Base-by-base conservation (phyloP, 371 early-diverging fungal genomes). In the Syncephalis plumigaleata region DNA sequence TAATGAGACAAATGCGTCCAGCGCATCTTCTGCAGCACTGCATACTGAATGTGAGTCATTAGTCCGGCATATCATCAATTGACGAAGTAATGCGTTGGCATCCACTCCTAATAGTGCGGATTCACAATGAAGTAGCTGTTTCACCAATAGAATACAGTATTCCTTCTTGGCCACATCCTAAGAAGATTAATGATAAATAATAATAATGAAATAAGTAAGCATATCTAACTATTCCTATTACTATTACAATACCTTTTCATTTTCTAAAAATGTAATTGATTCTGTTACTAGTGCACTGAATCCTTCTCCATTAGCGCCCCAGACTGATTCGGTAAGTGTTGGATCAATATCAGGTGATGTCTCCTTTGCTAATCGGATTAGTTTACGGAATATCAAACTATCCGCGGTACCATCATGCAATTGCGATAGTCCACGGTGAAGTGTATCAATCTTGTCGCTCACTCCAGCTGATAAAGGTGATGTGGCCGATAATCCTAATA, bases 271-370 rank as follows among this genome's bases (percentile, higher is more conserved):
- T 0, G 46, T 44, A 22, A 51, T 39, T 46, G 46, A 46, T 15
- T 45, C 46, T 15, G 20, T 45, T 5, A 51, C 40, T 39, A 51
- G 15, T 37, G 45, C 51, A 9, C n/a, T 20, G 39, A 51, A 51
- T 39, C 51, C 15, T n/a, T 46, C 51, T 3, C 51, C 51, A 46
- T 46, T 46, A 40, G 11, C 11, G 11, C 47, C 53, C 53, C 53
- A 52, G 9, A 52, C 45, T 22, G 46, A 46, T 15, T 42, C 21
- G 4, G 53, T 21, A 9, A 24, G 16, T 20, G 22, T 16, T 5
- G 20, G 25, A 36, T 48, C 24, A 8, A 36, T 26, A 24, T 42
- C 46, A 2, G 44, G 31, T 17, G 44, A 18, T 7, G 48, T 47
- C n/a, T 52, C 53, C n/a, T 36, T 52, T 17, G 53, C 46, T 16